Evolutionary conservation across 805 yeast species (phyloP), one percentile per base, ranked within the genome.

Genomic region (Candida krabiensis): DNA sequence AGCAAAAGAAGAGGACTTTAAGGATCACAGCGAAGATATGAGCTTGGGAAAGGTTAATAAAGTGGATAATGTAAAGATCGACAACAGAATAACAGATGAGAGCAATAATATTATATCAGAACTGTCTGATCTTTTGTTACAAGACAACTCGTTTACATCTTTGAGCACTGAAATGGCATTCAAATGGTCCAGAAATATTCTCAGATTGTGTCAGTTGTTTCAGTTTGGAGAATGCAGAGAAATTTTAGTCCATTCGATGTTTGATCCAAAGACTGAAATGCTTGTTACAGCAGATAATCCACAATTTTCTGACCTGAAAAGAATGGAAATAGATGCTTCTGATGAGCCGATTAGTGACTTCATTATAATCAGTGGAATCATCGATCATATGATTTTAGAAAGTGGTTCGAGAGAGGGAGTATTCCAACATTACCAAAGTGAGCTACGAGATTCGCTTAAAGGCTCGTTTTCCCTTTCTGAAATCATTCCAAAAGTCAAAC

Each of bases 331-430:
- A 21, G 41, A 34, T 11, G 30, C 42, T 27, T 35, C 37, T 1
- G 29, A 37, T 0, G 28, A 30, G 8, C 43, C 47, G 4, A 38
- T 35, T 7, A 33, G 46, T 3, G 51, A 63, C 7, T 60, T 63
- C 32, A 65, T 77, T 2, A 55, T 80, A 16, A 67, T 82, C 5
- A 79, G 86, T 52, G 93, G 90, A 2, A 64, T 83, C 1, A 71
- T 82, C 18, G 90, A 83, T 56, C 72, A 71, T 42, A 42, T 80
- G 13, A 40, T 42, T 5, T 24, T 62, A 50, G 50, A 48, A 37
- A 50, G 51, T 28, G 44, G 44, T 13, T 24, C 30, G 2, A 23
- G 24, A 12, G 38, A 38, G 12, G 48, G 40, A 2, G 52, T 50
- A 4, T 35, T 54, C 30, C 38, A 43, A 35, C 32, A 43, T 41